Base-by-base conservation (phyloP, 1,284 basidiomycete genomes). In the Ceratobasidium sp. region DNA sequence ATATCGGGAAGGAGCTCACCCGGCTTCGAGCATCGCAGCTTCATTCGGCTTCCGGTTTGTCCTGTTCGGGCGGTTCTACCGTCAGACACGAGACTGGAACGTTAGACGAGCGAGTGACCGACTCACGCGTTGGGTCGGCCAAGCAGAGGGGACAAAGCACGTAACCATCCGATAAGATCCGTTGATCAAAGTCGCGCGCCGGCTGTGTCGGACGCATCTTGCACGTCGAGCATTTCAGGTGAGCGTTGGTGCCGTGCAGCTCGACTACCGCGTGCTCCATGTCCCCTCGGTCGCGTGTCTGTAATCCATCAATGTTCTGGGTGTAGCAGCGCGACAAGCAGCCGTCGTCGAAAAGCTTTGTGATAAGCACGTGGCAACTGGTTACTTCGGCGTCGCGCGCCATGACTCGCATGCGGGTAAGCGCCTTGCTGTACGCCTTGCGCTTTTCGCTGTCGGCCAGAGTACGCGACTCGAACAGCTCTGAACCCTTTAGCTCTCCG, bases 241-340 rank as follows among this genome's bases (percentile, higher is more conserved):
- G 23, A 33, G 52, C 23, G 23, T 67, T 67, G 2, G 44, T 69
- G 20, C 67, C 67, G 52, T 69, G 67, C 16, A 69, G 48, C 50
- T 69, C 67, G 50, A 69, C 35, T 1, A 69, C 52, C 18, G 23
- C 33, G 3, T 69, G 38, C 6, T 35, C 52, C 67, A 69, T 69
- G 38, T 71, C 55, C 2, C 20, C 14, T 35, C 55, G 52, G 18
- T 60, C 69, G 5, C 69, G 54, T 1, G 69, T 71, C 44, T 71
- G 54, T 30, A 71, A 18, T 1, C 69, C 69, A n/a, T 71, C 69
- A n/a, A 71, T 46, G 23, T 71, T 71, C 35, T 60, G 55, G 4
- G 69, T 67, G 33, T 67, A 67, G 33, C 65, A 67, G 10, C 48
- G 65, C 50, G 52, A n/a, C 23, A 67, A 27, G 10, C 41, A 38